These are phyloP conservation scores for Chrysanthemum makinoi DNA, from an alignment of 129 eudicot genomes.

Conservation along the genomic window DNA sequence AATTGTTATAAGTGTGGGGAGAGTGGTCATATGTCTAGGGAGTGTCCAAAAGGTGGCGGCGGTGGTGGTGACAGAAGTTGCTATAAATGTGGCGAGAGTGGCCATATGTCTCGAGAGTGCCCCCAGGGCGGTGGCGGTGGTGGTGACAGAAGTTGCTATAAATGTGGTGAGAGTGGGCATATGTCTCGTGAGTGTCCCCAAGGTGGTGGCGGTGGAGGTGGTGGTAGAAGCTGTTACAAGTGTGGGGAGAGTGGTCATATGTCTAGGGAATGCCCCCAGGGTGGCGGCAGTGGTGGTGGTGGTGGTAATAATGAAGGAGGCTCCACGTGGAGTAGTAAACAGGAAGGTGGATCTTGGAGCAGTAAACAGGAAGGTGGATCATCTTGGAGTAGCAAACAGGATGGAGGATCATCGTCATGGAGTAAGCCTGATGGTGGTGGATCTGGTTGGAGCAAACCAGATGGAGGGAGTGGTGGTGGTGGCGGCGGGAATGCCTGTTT, in stretches of 20 bases:
- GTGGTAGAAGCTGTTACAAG: conserved; percentile 19
- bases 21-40: conserved; percentile 33
- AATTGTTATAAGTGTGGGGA: conserved; percentile 33
- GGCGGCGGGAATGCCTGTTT: conserved; percentile 13
- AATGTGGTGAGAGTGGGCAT: conserved; percentile 27
- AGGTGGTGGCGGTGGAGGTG: conserved; percentile 20
- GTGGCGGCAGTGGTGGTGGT: conserved; percentile 19
- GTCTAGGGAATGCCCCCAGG: conserved; percentile 32
- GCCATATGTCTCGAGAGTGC: conserved; percentile 35
- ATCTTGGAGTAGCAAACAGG: no score
- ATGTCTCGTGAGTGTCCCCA: conserved; percentile 14
- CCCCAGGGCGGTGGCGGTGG: conserved; percentile 24
- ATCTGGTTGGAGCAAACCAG: not conserved
- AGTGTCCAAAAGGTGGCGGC: conserved; percentile 30
- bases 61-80: conserved; percentile 28
- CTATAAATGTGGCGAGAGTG: conserved; percentile 29
- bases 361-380: no score
- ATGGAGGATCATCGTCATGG: no score
- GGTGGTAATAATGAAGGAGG: no score
- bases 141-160: conserved; percentile 16
- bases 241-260: conserved; percentile 34
- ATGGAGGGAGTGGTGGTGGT: conserved; percentile 19
- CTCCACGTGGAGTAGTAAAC: no score
- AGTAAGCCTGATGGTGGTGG: no score
- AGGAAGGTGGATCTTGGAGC: no score